Base-by-base conservation (phyloP, 495 filamentous ascomycete species). In the Darksidea phi region DNA sequence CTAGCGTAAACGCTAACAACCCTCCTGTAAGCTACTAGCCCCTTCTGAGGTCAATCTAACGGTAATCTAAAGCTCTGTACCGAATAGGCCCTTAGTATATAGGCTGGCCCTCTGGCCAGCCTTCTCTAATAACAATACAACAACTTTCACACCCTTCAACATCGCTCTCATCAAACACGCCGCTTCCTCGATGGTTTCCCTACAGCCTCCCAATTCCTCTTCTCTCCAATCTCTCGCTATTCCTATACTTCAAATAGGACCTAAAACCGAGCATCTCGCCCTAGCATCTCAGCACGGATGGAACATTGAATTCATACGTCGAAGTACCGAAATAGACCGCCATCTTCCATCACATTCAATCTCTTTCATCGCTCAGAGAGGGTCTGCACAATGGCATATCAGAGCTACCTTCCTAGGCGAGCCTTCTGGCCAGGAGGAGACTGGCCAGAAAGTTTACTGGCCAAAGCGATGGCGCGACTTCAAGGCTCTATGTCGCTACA, bases 11-110 rank as follows among this genome's bases (percentile, higher is more conserved):
- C 28, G 3, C 3, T 32, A 32, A 10, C 28, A 3, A 10, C 28
- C 3, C 28, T 10, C 28, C 28, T 32, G 28, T 32, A 32, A 32
- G 28, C 28, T 10, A 32, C 28, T 10, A 32, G 10, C 3, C 3
- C 28, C 28, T 4, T 32, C 28, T 32, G 28, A 32, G 28, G 10
- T 32, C 28, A 32, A 32, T 32, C 28, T 32, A 10, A 32, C 28
- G 28, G 28, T 4, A 3, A 4, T 32, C 28, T 32, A 10, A 32
- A 4, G 4, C 3, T 3, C 4, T 32, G 28, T 32, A 32, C 28
- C 28, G 28, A 32, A 32, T 10, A 32, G 28, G 28, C 28, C 28
- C 28, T 56, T 84, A 84, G 28, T 32, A n/a, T n/a, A n/a, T n/a
- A n/a, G n/a, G n/a, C n/a, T n/a, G n/a, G n/a, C n/a, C n/a, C n/a